Conservation (phyloP, 2,329 filamentous ascomycete species). For the Cryoendolithus antarcticus region DNA sequence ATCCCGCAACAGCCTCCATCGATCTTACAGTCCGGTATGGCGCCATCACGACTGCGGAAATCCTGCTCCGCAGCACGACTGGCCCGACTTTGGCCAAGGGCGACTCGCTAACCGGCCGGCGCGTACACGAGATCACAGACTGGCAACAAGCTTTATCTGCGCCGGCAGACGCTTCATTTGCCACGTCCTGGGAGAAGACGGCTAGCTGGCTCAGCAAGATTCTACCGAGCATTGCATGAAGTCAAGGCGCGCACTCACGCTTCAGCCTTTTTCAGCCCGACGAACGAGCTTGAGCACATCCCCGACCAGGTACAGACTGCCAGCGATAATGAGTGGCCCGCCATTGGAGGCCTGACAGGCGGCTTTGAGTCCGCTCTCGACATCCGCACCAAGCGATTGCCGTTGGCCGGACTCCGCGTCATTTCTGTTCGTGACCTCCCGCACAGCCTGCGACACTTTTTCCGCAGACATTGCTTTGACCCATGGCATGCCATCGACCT, state of each 20-base stretch:
- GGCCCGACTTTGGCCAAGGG: slow-evolving; percentile 17
- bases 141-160: slow-evolving; percentile 19
- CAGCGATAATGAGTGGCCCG: slow-evolving; percentile 56
- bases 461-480: slow-evolving; percentile 44
- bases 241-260: neutral
- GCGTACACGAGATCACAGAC: slow-evolving; percentile 38
- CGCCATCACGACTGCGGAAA: slow-evolving; percentile 41
- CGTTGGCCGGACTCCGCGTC: no score
- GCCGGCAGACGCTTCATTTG: slow-evolving; percentile 1
- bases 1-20: slow-evolving; percentile 5
- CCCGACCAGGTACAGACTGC: slow-evolving; percentile 61
- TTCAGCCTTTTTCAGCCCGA: slow-evolving; percentile 1
- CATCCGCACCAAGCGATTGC: slow-evolving; percentile 27
- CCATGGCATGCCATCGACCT: slow-evolving; percentile 85
- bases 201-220: neutral
- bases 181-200: neutral
- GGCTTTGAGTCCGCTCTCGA: slow-evolving; percentile 44
- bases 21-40: slow-evolving; percentile 35
- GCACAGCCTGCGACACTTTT: slow-evolving; percentile 41
- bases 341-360: slow-evolving; percentile 39
- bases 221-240: neutral
- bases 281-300: slow-evolving; percentile 42
- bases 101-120: slow-evolving; percentile 21
- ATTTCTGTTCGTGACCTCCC: slow-evolving; percentile 29
- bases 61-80: slow-evolving; percentile 12